Evolutionary conservation across 108 stramenopile genomes (phyloP).

Genomic region (Nannochloropsis gaditana): DNA sequence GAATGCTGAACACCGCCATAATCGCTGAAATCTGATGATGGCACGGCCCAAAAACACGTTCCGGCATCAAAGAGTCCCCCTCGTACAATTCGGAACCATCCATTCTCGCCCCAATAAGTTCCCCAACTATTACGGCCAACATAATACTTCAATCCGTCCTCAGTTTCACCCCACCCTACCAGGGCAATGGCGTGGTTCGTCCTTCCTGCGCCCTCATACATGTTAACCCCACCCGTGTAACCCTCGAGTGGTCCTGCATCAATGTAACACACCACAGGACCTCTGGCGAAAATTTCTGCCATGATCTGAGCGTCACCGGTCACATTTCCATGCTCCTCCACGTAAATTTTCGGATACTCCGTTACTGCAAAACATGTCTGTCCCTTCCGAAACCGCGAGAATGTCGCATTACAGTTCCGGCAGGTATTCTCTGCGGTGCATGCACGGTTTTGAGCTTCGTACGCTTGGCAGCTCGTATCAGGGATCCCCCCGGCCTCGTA

Average conservation of each 20-base stretch:
- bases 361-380: not conserved
- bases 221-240: constrained; percentile 23
- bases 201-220: constrained; percentile 27
- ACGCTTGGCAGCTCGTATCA: constrained; percentile 10
- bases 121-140: constrained; percentile 56
- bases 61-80: constrained; percentile 24
- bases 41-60: not conserved
- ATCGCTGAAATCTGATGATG: constrained; percentile 17
- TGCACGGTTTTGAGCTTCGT: not conserved
- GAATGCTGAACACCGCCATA: not conserved
- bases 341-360: not conserved
- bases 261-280: constrained; percentile 9
- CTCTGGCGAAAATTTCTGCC: constrained; percentile 13
- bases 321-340: constrained; percentile 20
- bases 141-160: constrained; percentile 53
- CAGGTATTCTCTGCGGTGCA: constrained; percentile 15
- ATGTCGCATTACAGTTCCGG: not conserved
- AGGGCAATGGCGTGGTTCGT: constrained; percentile 22
- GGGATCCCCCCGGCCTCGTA: constrained; percentile 5
- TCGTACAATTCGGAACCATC: constrained; percentile 52
- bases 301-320: constrained; percentile 22
- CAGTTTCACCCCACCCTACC: constrained; percentile 40
- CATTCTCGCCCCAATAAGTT: constrained; percentile 55
- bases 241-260: constrained; percentile 22
- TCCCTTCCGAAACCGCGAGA: not conserved